Base-by-base conservation (phyloP, 164 flowering plant species). In the Warburgia ugandensis region DNA sequence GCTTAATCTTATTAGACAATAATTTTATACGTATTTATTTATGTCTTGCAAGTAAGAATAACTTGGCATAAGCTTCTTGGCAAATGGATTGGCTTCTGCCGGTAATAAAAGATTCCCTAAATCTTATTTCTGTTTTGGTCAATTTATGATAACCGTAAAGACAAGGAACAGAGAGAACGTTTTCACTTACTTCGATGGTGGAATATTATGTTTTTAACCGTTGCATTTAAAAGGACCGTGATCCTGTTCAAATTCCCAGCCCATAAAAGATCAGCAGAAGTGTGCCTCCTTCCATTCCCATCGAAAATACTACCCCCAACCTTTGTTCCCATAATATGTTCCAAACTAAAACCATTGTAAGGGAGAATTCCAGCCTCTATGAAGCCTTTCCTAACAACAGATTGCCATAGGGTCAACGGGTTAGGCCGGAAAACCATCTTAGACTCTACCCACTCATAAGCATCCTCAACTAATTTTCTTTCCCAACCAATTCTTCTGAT, bases 391-490 rank as follows among this genome's bases (percentile, higher is more conserved):
- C 52, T 45, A 11, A 54, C 56, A 3, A 48, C 70, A 28, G 56
- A 25, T 40, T 71, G 74, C 71, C 68, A 71, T 33, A 61, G 56
- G 19, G 57, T 68, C 46, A 71, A 55, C 36, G 39, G 21, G 17
- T 31, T 5, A 8, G 75, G 74, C 12, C 25, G 27, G 22, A 58
- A 71, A 6, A 71, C 74, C 4, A 76, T 21, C 52, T 41, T 66
- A 2, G 68, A 64, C 45, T 77, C 77, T 32, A 74, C 74, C 81
- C 76, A 77, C 40, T 61, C 43, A 41, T 61, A 73, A 28, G 78
- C 60, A 1, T 57, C 65, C 16, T 50, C 50, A 1, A 71, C 76
- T 27, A 66, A 32, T 35, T 62, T 48, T 41, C n/a, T n/a, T n/a
- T n/a, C n/a, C n/a, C n/a, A n/a, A n/a, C 70, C 68, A 38, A 30